phyloP scores from a whole-genome alignment of 352 stramenopile species.

The Bremia lactucae region DNA sequence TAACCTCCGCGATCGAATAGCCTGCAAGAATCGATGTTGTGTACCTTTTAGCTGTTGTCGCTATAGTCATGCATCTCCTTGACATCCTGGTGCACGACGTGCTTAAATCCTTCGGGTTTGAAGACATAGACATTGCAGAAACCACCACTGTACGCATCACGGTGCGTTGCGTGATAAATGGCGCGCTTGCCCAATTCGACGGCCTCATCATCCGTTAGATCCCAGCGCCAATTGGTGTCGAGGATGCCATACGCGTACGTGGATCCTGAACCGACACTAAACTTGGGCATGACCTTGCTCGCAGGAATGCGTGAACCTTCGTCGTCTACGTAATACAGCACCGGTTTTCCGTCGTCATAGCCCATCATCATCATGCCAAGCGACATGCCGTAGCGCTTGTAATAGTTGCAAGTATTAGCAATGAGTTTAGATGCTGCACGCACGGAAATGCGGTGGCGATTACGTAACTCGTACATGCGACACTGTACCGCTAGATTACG shows the following conservation, averaged over 20 bases:
- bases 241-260: slow-evolving; percentile 99
- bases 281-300: slow-evolving; percentile 90
- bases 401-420: slow-evolving; percentile 97
- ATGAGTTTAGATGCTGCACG: slow-evolving; percentile 97
- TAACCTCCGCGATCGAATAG: background rate
- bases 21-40: background rate
- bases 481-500: slow-evolving; percentile 94
- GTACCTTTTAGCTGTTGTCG: slow-evolving; percentile 32
- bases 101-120: slow-evolving; percentile 93
- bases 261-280: slow-evolving; percentile 97
- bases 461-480: slow-evolving; percentile 97
- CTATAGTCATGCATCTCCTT: slow-evolving; percentile 97
- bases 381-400: slow-evolving; percentile 89
- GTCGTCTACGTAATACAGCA: slow-evolving; percentile 99
- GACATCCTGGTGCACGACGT: slow-evolving; percentile 95
- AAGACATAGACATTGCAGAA: slow-evolving; percentile 96
- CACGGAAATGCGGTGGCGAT: slow-evolving; percentile 99
- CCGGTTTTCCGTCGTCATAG: slow-evolving; percentile 95
- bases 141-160: slow-evolving; percentile 97
- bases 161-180: slow-evolving; percentile 99
- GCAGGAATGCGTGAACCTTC: slow-evolving; percentile 96
- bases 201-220: slow-evolving; percentile 97
- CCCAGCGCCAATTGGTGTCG: slow-evolving; percentile 93
- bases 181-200: slow-evolving; percentile 97
- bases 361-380: slow-evolving; percentile 99